Evolutionary conservation across 208 protist species (phyloP).

Genomic region (Wallacemonas rigidus): DNA sequence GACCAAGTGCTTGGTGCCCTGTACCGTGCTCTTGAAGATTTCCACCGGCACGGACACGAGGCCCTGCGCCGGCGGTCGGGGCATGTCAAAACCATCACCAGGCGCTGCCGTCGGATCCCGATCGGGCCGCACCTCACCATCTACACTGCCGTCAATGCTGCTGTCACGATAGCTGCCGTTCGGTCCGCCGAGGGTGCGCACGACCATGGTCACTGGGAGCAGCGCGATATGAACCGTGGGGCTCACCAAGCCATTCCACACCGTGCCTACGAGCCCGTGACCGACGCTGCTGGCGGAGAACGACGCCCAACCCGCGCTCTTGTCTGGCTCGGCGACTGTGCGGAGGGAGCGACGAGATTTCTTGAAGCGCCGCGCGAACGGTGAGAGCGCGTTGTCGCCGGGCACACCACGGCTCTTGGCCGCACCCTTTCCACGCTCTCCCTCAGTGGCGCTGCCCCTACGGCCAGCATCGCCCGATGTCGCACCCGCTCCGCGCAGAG

Average conservation of each 20-base stretch:
- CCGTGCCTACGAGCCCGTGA: neutral
- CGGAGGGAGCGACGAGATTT: neutral
- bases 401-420: neutral
- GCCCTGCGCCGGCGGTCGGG: neutral
- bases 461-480: no score
- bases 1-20: slow-evolving; percentile 8
- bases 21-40: slow-evolving; percentile 10
- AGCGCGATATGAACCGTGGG: neutral
- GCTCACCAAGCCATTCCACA: slow-evolving; percentile 1
- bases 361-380: slow-evolving; percentile 9
- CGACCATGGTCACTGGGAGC: neutral
- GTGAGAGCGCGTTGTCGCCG: slow-evolving; percentile 2
- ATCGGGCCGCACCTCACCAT: neutral
- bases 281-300: neutral
- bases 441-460: no score
- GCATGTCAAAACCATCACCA: neutral
- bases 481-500: no score
- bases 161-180: no score
- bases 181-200: neutral
- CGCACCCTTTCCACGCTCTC: no score
- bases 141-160: neutral
- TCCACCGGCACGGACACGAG: slow-evolving; percentile 9
- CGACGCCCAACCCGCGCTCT: neutral
- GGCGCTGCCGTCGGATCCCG: neutral
- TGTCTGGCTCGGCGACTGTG: neutral